phyloP scores from a whole-genome alignment of 2,329 filamentous ascomycete genomes.

The Ascochyta clinopodiicola region DNA sequence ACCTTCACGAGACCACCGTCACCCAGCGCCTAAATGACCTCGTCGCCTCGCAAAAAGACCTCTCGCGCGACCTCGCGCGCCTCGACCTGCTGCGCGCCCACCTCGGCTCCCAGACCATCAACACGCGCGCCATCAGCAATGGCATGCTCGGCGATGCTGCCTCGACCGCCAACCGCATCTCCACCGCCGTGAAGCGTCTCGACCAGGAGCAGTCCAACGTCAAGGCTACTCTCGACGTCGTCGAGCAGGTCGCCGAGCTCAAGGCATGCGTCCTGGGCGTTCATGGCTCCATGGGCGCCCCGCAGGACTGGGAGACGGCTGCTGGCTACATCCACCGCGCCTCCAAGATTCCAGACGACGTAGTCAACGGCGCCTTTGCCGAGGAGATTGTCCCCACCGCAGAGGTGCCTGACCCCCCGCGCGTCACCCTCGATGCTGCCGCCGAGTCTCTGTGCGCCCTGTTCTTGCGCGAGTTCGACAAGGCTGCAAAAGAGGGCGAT shows the following conservation, averaged over 20 bases:
- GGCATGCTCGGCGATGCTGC: slow-evolving; percentile 89
- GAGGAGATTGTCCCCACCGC: slow-evolving; percentile 92
- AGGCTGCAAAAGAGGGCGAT: slow-evolving; percentile 84
- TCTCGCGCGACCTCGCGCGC: slow-evolving; percentile 84
- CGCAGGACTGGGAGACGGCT: slow-evolving; percentile 98
- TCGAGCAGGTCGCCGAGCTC: slow-evolving; percentile 95
- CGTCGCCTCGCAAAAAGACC: slow-evolving; percentile 81
- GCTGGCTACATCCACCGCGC: slow-evolving; percentile 88
- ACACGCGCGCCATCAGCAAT: slow-evolving; percentile 82
- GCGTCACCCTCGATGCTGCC: slow-evolving; percentile 83
- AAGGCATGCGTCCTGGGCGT: slow-evolving; percentile 96
- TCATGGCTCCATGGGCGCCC: slow-evolving; percentile 93
- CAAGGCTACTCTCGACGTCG: slow-evolving; percentile 86
- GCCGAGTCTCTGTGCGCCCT: slow-evolving; percentile 88
- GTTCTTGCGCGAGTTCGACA: slow-evolving; percentile 94
- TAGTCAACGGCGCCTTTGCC: slow-evolving; percentile 84
- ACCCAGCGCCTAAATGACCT: slow-evolving; percentile 77
- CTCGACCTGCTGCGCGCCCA: slow-evolving; percentile 89
- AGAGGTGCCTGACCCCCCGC: slow-evolving; percentile 91
- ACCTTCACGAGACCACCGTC: slow-evolving; percentile 76
- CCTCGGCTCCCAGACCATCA: slow-evolving; percentile 84
- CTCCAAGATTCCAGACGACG: slow-evolving; percentile 77
- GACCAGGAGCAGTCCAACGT: slow-evolving; percentile 92
- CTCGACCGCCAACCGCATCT: slow-evolving; percentile 83
- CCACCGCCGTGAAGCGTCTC: slow-evolving; percentile 82